Evolutionary conservation across 768 basidiomycete species (phyloP).

Genomic region (Pseudohyphozyma bogoriensis): DNA sequence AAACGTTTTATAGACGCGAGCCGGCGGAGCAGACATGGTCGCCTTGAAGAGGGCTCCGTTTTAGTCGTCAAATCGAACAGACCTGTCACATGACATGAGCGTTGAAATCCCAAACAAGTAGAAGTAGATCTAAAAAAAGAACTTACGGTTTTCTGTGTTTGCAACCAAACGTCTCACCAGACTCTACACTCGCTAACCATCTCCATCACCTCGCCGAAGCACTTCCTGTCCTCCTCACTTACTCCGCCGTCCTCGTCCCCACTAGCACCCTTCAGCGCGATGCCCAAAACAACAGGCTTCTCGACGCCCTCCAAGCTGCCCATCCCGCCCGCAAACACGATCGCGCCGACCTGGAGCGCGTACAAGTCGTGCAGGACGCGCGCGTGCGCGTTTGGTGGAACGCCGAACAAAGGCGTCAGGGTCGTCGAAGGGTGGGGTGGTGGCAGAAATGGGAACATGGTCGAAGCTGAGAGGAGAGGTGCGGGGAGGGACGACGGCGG

Average conservation of each 20-base stretch:
- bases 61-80: no score
- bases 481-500: constrained; percentile 50
- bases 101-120: no score
- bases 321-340: constrained; percentile 50
- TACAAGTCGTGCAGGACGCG: constrained; percentile 69
- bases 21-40: no score
- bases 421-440: constrained; percentile 51
- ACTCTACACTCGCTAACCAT: constrained; percentile 38
- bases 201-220: constrained; percentile 45
- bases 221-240: constrained; percentile 38
- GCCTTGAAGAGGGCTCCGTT: no score
- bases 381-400: constrained; percentile 56
- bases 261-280: constrained; percentile 47
- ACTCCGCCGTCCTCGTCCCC: constrained; percentile 33
- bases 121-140: no score
- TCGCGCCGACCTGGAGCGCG: constrained; percentile 72
- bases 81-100: no score
- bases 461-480: constrained; percentile 41
- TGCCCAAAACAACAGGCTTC: constrained; percentile 61
- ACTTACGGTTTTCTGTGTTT: no score
- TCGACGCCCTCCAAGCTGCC: constrained; percentile 44
- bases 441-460: constrained; percentile 37
- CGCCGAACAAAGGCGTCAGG: constrained; percentile 66
- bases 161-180: no score
- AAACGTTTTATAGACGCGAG: no score